Evolutionary conservation across 202 grass and related monocot species (phyloP), one percentile per base, ranked within the genome.

Genomic region (Panicum virgatum): DNA sequence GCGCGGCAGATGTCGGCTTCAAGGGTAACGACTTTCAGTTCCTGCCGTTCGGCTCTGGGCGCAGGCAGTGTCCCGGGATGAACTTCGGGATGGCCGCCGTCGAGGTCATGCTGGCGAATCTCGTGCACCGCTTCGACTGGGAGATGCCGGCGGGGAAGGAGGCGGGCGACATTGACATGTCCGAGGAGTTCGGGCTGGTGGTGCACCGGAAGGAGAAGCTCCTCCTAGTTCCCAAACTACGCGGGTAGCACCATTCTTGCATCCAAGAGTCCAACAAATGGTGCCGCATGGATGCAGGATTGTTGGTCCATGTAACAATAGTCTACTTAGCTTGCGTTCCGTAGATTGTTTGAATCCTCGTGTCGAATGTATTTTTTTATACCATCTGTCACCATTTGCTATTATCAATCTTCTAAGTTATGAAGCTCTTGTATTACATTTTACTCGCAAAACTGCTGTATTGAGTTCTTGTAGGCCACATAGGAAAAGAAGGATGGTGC

Each of bases 51-150:
- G 10, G 85, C 1, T 26, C 79, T 0, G 85, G 79, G 1, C 63
- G 85, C 2, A 77, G 85, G 54, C 45, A 46, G n/a, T 87, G 85
- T 64, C 79, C 85, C 1, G 85, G 85, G 22, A n/a, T 78, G 3
- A 52, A 54, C 18, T 78, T 82, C 0, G 85, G 8, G 0, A 13
- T 78, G 26, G 30, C 53, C 12, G 8, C 22, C 58, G 5, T 78
- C 12, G 85, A 87, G 54, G 0, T 82, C 12, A 60, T 58, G 22
- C 71, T 87, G 62, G 76, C 62, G 4, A 79, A 66, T 46, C 62
- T 80, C 78, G 50, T 69, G 50, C 36, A 14, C 50, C 50, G 50
- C 4, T 67, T 80, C 50, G 50, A 80, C 10, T 80, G 64, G 78
- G 78, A 80, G 47, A 1, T 80, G 50, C 64, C 64, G 50, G 0